These are phyloP conservation scores for Crithidia thermophila DNA, from an alignment of 208 protist genomes.

Conservation along the genomic window DNA sequence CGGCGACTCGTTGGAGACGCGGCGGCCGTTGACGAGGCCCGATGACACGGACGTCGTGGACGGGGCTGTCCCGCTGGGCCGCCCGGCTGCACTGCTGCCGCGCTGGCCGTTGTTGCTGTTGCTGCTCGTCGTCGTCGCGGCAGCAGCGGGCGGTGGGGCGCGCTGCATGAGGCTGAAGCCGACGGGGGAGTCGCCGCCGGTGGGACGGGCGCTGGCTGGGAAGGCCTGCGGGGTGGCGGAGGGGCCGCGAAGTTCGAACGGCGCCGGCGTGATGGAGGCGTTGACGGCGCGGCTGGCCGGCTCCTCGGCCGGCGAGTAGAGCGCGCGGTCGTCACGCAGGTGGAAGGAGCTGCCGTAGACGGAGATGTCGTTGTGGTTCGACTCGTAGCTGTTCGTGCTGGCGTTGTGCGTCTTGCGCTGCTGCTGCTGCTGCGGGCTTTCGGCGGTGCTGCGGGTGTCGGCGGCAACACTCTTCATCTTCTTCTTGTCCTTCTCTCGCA, in stretches of 20 bases:
- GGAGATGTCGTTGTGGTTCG: not conserved
- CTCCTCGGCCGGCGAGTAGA: conserved; percentile 2
- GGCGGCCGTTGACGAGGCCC: not conserved
- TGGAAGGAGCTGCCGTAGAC: conserved; percentile 19
- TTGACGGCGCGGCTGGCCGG: not conserved
- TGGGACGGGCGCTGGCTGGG: too few relatives aligned
- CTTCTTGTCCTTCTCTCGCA: not conserved
- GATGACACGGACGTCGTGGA: too few relatives aligned
- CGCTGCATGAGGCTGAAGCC: not conserved
- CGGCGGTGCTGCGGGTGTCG: not conserved
- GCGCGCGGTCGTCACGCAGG: not conserved
- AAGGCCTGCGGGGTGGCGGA: not conserved
- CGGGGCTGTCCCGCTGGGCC: too few relatives aligned
- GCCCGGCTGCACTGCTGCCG: not conserved
- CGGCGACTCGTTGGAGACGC: not conserved
- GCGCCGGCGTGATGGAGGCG: not conserved
- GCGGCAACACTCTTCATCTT: not conserved
- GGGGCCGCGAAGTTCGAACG: not conserved
- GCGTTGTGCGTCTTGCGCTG: not conserved
- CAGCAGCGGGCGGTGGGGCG: not conserved
- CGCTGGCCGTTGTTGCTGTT: not conserved
- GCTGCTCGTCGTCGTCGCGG: too few relatives aligned
- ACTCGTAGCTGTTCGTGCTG: not conserved
- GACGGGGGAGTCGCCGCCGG: not conserved
- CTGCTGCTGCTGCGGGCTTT: not conserved